Percentiles rank a stretch among this genome's conserved stretches.
phyloP scores from a whole-genome alignment of 106 monocot genomes.

The Acorus calamus region DNA sequence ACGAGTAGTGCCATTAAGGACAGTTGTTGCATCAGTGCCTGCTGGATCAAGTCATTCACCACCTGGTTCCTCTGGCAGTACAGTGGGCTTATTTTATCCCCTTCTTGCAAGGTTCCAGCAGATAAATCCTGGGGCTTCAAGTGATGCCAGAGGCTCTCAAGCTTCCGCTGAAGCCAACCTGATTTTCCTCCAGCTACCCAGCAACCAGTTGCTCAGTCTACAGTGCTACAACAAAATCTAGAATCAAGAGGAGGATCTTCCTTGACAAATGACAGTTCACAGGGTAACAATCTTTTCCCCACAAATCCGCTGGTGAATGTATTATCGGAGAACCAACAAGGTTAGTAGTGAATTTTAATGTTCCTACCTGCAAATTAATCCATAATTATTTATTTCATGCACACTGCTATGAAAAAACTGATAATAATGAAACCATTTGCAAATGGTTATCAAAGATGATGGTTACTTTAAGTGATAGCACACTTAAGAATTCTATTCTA shows the following conservation, averaged over 20 bases:
- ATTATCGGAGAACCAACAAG: constrained; percentile 11
- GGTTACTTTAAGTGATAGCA: no score
- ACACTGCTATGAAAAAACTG: no score
- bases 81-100: constrained; percentile 39
- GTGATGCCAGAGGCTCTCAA: constrained; percentile 25
- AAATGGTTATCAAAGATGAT: no score
- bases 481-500: no score
- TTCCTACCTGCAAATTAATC: background rate
- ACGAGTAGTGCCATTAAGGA: constrained; percentile 53
- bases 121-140: constrained; percentile 11
- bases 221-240: constrained; percentile 11
- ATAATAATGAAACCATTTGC: no score
- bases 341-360: constrained; percentile 10
- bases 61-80: constrained; percentile 32
- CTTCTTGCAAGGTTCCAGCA: constrained; percentile 51
- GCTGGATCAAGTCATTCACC: constrained; percentile 27
- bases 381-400: no score
- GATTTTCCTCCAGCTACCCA: constrained; percentile 10
- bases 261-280: background rate
- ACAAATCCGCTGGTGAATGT: constrained; percentile 6
- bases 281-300: background rate
- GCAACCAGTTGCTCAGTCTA: constrained; percentile 11
- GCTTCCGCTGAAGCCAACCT: constrained; percentile 16
- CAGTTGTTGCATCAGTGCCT: constrained; percentile 57
- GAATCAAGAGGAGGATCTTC: constrained; percentile 12